Base-by-base conservation (phyloP, 140 eudicot species). In the Cichorium intybus region DNA sequence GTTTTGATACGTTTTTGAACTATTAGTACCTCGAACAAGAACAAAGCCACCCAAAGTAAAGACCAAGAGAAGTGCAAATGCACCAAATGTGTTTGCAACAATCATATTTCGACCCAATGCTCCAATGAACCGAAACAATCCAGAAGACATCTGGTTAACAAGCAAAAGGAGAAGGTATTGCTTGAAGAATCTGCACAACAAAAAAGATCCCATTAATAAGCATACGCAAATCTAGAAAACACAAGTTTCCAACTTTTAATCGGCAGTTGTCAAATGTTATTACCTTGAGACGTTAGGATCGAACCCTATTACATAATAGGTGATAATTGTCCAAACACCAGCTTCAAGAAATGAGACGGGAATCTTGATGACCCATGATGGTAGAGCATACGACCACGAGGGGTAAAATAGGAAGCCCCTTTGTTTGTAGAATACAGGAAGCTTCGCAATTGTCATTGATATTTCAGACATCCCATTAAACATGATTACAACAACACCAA, bases 371-470 rank as follows among this genome's bases (percentile, higher is more conserved):
- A 86, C 20, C 95, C 87, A 86, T 5, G 80, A 24, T 20, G 97
- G 97, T 24, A 86, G 72, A 4, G 87, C 86, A 64, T 86, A 86
- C 5, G 77, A 56, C 95, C 97, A 89, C 0, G 89, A 6, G 12
- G 95, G 97, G 15, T 27, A 86, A 54, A 89, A 89, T 16, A 74
- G 73, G 67, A 74, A 82, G 61, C 86, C 82, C 16, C 97, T 66
- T 62, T 89, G 97, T 75, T 86, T 89, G 74, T 73, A 81, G 59
- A 83, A 86, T 18, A 89, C 87, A 0, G 97, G 89, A 83, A 86
- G 97, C 68, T 81, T 86, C 7, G 60, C 64, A 34, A 79, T 86
- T 2, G 85, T 83, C 87, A 86, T 71, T 43, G 95, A 54, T 49
- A 89, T 34, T 80, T 88, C 96, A 0, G 86, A 62, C 73, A 82